These are phyloP conservation scores for Verticillium nubilum DNA, from an alignment of 2,329 filamentous ascomycete species.

Conservation along the genomic window DNA sequence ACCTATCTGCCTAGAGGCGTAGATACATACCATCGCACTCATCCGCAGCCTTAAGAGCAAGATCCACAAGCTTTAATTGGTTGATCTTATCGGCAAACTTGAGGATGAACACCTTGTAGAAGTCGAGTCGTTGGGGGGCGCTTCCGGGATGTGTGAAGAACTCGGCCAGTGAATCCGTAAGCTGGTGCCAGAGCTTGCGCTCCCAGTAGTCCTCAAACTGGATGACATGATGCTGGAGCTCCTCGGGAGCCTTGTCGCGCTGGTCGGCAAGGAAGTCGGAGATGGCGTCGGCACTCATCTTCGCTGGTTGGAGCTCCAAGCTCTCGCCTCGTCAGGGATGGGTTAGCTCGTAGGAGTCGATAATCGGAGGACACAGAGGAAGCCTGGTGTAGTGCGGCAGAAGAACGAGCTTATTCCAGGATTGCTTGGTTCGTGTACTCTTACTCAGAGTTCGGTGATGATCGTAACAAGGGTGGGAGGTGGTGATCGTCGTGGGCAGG, in stretches of 20 bases:
- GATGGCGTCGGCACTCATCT: conserved; percentile 83
- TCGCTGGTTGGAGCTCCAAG: conserved; percentile 12
- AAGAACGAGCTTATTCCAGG: too few relatives aligned
- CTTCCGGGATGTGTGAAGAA: conserved; percentile 85
- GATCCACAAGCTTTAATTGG: conserved; percentile 90
- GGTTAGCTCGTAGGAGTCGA: neutral
- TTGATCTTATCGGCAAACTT: conserved; percentile 99
- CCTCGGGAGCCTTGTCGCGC: conserved; percentile 80
- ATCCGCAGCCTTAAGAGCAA: conserved; percentile 81
- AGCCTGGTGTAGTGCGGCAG: neutral
- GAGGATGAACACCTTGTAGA: conserved; percentile 93
- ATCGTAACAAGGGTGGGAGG: neutral
- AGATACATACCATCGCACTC: conserved; percentile 65
- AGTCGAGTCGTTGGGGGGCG: conserved; percentile 74
- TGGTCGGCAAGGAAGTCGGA: conserved; percentile 88
- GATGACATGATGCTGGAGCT: conserved; percentile 82
- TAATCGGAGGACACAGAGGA: neutral
- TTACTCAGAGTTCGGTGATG: neutral
- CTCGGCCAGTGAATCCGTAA: conserved; percentile 80
- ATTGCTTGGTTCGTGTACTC: too few relatives aligned
- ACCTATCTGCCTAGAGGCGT: neutral
- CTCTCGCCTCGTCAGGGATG: conserved; percentile 2
- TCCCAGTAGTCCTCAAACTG: conserved; percentile 97
- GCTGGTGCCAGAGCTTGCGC: conserved; percentile 97
- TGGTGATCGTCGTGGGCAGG: neutral